Evolutionary conservation across 1,284 basidiomycete species (phyloP), one percentile per base, ranked within the genome.

Genomic region (Malassezia nana): DNA sequence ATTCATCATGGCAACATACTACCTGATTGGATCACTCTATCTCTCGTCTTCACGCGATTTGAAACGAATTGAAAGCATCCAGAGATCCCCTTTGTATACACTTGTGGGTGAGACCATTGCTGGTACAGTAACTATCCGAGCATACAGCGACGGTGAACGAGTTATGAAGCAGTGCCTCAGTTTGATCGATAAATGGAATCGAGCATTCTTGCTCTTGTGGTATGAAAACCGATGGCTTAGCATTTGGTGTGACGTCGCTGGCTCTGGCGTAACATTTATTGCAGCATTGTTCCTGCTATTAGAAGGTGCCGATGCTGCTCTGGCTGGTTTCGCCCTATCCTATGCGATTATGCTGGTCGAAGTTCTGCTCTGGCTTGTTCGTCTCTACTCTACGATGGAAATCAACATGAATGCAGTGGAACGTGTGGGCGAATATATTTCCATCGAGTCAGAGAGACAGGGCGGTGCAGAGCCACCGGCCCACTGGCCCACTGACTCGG

Each of bases 91-190:
- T 3, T 46, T 65, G 22, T 61, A 54, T 31, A 65, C 63, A 13
- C 51, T 64, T 6, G 25, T 59, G 33, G 55, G 57, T 59, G 86
- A 89, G 65, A 76, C 87, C 4, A 76, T 88, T 35, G 79, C 78
- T 41, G 86, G 86, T 26, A 83, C 88, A 41, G 76, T 86, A 33
- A 85, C 85, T 9, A 85, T 91, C 25, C 81, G 88, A 48, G 89
- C 89, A 0, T 92, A 89, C 75, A 84, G 84, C 4, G 84, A 82
- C 0, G 77, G 77, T 33, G 78, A 81, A n/a, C 90, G 92, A 77
- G 78, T 89, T 63, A 59, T 68, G 28, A 63, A 67, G 51, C 9
- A 44, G 4, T 70, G 67, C 46, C 56, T 75, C 41, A 53, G 64
- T 10, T 52, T 73, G 39, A 59, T 75, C 28, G 73, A 75, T 55